These are phyloP conservation scores for Colletotrichum sp. DNA, from an alignment of 2,329 filamentous ascomycete species.

Conservation along the genomic window DNA sequence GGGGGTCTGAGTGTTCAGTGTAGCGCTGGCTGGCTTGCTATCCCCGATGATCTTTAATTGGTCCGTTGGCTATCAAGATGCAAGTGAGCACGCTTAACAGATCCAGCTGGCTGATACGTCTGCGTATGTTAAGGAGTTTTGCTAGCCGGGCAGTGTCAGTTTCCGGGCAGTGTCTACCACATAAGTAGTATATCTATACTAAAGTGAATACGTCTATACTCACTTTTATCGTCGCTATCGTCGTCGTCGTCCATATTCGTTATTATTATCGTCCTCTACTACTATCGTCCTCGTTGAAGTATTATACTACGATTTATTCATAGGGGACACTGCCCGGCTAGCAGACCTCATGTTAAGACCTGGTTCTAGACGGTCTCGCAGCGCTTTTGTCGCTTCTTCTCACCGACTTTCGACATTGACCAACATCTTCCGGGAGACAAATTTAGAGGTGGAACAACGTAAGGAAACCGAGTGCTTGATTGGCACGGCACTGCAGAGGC, in stretches of 20 bases:
- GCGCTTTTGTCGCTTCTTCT: background rate
- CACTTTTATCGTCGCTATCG: too few relatives aligned
- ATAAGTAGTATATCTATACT: too few relatives aligned
- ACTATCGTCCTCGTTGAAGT: too few relatives aligned
- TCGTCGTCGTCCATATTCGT: too few relatives aligned
- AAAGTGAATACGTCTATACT: too few relatives aligned
- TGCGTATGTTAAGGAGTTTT: background rate
- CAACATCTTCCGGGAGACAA: background rate
- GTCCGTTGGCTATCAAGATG: background rate
- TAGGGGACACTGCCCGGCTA: too few relatives aligned
- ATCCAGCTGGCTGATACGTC: background rate
- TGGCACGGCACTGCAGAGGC: background rate
- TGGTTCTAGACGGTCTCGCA: background rate
- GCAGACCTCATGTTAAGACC: background rate
- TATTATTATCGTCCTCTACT: too few relatives aligned
- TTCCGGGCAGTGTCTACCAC: too few relatives aligned
- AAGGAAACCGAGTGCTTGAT: background rate
- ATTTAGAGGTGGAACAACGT: background rate
- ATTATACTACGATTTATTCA: too few relatives aligned
- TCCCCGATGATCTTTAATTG: background rate
- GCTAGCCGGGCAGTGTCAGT: too few relatives aligned
- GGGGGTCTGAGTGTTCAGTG: too few relatives aligned
- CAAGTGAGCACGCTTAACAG: background rate
- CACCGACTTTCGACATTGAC: background rate
- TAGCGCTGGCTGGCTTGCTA: background rate